A percentile compares a stretch with the other conserved stretches of the same genome.
Evolutionary conservation across 768 basidiomycete genomes (phyloP).

Genomic region (Termitomyces sp.): DNA sequence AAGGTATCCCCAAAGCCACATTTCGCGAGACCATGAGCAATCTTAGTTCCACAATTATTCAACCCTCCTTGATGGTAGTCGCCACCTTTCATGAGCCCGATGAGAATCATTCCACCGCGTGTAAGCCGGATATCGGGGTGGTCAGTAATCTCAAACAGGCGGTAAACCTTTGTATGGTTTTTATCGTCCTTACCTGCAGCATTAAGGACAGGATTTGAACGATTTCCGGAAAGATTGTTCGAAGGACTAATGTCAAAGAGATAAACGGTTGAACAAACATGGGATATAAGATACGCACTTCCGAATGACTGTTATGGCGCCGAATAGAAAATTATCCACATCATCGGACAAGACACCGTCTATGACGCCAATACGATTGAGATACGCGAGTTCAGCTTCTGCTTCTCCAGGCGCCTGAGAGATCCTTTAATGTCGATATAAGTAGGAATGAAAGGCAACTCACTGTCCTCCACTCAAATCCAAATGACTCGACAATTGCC

Average conservation of each 20-base stretch:
- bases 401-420: constrained; percentile 88
- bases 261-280: background rate
- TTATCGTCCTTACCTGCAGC: constrained; percentile 69
- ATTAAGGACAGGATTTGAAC: constrained; percentile 56
- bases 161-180: constrained; percentile 53
- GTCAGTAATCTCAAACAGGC: constrained; percentile 29
- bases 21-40: constrained; percentile 72
- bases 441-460: constrained; percentile 16
- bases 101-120: constrained; percentile 75
- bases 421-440: constrained; percentile 20
- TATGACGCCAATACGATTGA: constrained; percentile 77
- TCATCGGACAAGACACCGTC: constrained; percentile 92
- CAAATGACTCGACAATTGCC: constrained; percentile 72
- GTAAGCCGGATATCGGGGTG: constrained; percentile 42
- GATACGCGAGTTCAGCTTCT: constrained; percentile 87
- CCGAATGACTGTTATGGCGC: constrained; percentile 76
- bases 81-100: constrained; percentile 83
- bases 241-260: constrained; percentile 46
- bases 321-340: constrained; percentile 90
- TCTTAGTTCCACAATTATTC: constrained; percentile 60
- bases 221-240: constrained; percentile 68
- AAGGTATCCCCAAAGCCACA: constrained; percentile 77
- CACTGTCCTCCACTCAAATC: constrained; percentile 72
- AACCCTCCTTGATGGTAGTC: constrained; percentile 81
- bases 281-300: constrained; percentile 49